Percentiles rank a stretch among this genome's conserved stretches.
Conservation (phyloP, 148 eudicot genomes). For the Vaccinium vitisidaea region DNA sequence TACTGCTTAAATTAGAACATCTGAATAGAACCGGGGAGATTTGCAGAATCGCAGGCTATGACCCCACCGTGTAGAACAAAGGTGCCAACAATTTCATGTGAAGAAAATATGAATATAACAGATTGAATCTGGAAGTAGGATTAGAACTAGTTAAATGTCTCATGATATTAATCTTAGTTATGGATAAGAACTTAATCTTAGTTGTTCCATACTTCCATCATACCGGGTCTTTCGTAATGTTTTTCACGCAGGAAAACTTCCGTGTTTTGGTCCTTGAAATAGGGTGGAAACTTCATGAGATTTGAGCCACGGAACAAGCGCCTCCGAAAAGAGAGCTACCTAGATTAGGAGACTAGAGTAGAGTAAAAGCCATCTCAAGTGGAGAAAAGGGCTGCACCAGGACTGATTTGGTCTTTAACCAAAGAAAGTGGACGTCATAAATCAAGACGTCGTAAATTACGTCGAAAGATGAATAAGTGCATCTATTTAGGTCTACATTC, state of each 20-base stretch:
- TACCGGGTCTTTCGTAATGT: neutral
- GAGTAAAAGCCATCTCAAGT: neutral
- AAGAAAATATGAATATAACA: neutral
- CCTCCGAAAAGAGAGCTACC: neutral
- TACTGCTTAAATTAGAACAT: neutral
- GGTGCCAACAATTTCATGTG: neutral
- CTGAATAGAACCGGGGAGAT: too few species aligned
- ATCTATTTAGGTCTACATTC: neutral
- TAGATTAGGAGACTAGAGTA: neutral
- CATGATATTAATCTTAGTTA: neutral
- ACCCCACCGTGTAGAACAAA: neutral
- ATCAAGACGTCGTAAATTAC: neutral
- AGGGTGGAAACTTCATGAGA: neutral
- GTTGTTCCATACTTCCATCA: neutral
- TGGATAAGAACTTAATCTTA: neutral
- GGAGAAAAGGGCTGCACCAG: neutral
- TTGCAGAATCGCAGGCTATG: neutral
- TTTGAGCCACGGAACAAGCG: neutral
- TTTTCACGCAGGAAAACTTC: neutral
- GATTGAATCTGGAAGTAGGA: neutral
- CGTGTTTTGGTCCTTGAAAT: neutral
- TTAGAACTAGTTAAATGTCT: neutral
- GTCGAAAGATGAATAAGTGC: neutral
- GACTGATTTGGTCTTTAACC: neutral
- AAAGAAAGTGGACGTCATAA: neutral